Evolutionary conservation across 352 stramenopile genomes (phyloP).

Genomic region (Phytophthora nicotianae): DNA sequence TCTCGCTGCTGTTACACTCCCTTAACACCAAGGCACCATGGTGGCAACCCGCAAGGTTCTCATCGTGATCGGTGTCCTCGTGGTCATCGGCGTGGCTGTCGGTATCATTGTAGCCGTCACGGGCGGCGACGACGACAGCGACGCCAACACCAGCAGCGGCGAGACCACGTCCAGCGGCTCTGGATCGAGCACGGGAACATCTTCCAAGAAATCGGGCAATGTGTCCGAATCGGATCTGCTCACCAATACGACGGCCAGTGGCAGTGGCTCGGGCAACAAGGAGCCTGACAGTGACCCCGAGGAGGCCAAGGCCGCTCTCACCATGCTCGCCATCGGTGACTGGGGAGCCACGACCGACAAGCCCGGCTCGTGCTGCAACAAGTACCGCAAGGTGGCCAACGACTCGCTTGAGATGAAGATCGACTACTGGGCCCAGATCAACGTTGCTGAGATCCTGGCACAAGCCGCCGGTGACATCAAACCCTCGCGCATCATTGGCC

Average conservation of each 20-base stretch:
- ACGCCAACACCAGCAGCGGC: slow-evolving; percentile 37
- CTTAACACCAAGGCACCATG: slow-evolving; percentile 22
- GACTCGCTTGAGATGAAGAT: slow-evolving; percentile 88
- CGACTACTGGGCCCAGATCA: slow-evolving; percentile 88
- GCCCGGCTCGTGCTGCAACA: slow-evolving; percentile 88
- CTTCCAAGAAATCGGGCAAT: slow-evolving; percentile 25
- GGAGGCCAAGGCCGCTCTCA: slow-evolving; percentile 55
- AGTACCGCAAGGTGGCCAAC: slow-evolving; percentile 82
- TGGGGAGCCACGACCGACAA: slow-evolving; percentile 89
- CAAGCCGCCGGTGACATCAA: slow-evolving; percentile 75
- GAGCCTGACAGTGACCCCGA: slow-evolving; percentile 73
- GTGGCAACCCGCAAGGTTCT: slow-evolving; percentile 58
- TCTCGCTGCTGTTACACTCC: slow-evolving; percentile 27
- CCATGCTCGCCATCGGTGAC: slow-evolving; percentile 88
- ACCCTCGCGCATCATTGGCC: slow-evolving; percentile 70
- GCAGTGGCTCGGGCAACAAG: slow-evolving; percentile 29
- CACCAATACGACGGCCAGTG: slow-evolving; percentile 33
- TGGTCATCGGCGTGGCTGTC: slow-evolving; percentile 68
- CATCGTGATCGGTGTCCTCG: slow-evolving; percentile 69
- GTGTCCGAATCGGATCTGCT: slow-evolving; percentile 61
- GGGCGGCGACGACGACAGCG: slow-evolving; percentile 29
- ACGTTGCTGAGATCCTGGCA: slow-evolving; percentile 79
- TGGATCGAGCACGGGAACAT: slow-evolving; percentile 5
- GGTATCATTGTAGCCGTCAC: slow-evolving; percentile 76
- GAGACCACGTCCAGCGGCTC: slow-evolving; percentile 23